Conservation (phyloP, 2,329 filamentous ascomycete species). For the Lecanicillium sp. region DNA sequence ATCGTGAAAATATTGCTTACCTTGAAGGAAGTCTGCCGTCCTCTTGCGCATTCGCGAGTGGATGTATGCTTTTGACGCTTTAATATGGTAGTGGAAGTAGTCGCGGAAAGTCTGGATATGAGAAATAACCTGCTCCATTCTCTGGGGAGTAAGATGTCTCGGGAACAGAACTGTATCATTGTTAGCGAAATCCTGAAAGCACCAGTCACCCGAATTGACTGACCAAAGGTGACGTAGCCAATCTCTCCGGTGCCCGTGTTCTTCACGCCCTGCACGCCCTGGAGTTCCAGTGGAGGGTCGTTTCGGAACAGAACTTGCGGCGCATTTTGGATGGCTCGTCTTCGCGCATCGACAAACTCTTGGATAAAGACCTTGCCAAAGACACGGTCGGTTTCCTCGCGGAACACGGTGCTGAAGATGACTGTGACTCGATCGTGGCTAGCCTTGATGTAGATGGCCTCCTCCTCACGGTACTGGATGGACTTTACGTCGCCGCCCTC, state of each 20-base stretch:
- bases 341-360: constrained; percentile 94
- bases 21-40: constrained; percentile 96
- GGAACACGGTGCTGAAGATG: constrained; percentile 97
- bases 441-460: constrained; percentile 97
- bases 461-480: constrained; percentile 97
- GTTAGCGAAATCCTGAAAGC: constrained; percentile 12
- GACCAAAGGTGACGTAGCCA: constrained; percentile 97
- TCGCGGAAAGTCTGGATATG: constrained; percentile 99
- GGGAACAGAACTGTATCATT: constrained; percentile 73
- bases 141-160: constrained; percentile 81
- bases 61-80: constrained; percentile 98
- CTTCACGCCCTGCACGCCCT: constrained; percentile 76
- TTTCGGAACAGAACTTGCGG: constrained; percentile 95
- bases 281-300: constrained; percentile 85
- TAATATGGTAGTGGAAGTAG: constrained; percentile 99
- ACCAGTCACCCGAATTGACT: constrained; percentile 14
- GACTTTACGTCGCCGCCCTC: constrained; percentile 92
- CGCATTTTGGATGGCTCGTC: constrained; percentile 94
- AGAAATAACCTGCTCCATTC: constrained; percentile 91
- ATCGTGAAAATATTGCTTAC: constrained; percentile 41
- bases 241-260: constrained; percentile 74
- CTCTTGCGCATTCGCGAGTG: constrained; percentile 96
- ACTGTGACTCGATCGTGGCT: constrained; percentile 96
- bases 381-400: constrained; percentile 94
- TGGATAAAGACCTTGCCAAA: constrained; percentile 98